These are phyloP conservation scores for Acer yangbiense DNA, from an alignment of 345 rosid species.

Conservation along the genomic window DNA sequence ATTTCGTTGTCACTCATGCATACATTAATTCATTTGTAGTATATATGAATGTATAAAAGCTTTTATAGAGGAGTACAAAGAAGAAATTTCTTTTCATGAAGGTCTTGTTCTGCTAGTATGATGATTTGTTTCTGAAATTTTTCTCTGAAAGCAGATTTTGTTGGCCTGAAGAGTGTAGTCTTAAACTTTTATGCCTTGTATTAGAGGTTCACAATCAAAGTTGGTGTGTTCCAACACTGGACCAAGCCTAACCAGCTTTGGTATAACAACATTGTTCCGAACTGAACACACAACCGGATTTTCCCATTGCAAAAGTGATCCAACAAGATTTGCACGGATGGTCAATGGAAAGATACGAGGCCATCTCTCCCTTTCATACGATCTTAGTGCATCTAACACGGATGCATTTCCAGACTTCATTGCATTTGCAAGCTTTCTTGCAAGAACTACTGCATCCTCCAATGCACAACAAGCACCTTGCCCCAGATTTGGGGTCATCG, in stretches of 20 bases:
- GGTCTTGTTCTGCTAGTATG: neutral
- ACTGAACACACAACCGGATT: conserved; percentile 69
- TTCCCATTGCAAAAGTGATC: conserved; percentile 86
- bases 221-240: conserved; percentile 82
- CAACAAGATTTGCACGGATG: conserved; percentile 73
- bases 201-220: conserved; percentile 70
- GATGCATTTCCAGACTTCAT: conserved; percentile 45
- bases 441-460: conserved; percentile 76
- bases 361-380: conserved; percentile 81
- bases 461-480: conserved; percentile 93
- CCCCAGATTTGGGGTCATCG: conserved; percentile 95
- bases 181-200: conserved; percentile 18
- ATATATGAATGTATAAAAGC: neutral
- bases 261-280: conserved; percentile 63
- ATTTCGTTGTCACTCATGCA: neutral
- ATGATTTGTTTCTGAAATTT: neutral
- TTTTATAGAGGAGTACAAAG: neutral
- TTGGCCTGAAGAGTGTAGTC: neutral
- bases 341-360: conserved; percentile 72
- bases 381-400: conserved; percentile 55
- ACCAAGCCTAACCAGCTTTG: conserved; percentile 71
- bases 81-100: neutral
- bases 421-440: conserved; percentile 64
- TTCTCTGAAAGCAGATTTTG: no score
- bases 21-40: neutral